Percentiles rank a stretch among this genome's conserved stretches.
Conservation (phyloP, 148 eudicot species). For the Silene uniflora region DNA sequence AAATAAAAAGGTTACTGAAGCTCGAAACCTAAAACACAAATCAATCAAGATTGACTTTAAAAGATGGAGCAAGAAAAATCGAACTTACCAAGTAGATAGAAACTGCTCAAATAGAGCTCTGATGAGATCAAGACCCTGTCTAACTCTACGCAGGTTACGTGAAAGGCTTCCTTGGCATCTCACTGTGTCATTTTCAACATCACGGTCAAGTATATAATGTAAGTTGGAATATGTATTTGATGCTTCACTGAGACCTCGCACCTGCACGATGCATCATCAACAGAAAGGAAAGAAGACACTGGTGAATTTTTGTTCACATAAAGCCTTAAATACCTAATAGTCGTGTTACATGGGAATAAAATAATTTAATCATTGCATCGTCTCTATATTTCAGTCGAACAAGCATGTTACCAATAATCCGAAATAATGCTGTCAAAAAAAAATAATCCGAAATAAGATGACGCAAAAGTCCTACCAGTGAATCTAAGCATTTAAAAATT, state of each 20-base stretch:
- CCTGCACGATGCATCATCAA: conserved; percentile 39
- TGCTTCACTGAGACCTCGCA: conserved; percentile 66
- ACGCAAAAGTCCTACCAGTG: too few relatives aligned
- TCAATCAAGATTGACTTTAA: background rate
- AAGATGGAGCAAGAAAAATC: background rate
- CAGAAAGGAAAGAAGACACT: background rate
- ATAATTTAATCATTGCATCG: too few relatives aligned
- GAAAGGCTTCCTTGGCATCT: conserved; percentile 78
- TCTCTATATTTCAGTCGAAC: too few relatives aligned
- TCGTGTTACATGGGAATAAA: too few relatives aligned
- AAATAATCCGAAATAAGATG: too few relatives aligned
- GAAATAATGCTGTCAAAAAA: too few relatives aligned
- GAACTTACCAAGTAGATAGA: conserved; percentile 55
- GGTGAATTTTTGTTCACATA: background rate
- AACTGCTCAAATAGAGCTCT: conserved; percentile 73
- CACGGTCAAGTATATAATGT: conserved; percentile 58
- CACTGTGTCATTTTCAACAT: conserved; percentile 59
- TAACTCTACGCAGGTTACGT: conserved; percentile 87
- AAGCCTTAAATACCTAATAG: background rate
- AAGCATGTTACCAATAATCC: too few relatives aligned
- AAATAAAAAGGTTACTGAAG: background rate
- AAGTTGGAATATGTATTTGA: conserved; percentile 49
- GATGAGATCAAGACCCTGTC: conserved; percentile 95
- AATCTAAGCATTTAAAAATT: too few relatives aligned
- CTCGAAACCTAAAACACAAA: background rate